Percentiles rank a stretch among this genome's conserved stretches.
These are phyloP conservation scores for Solanum neorickii DNA, from an alignment of 257 asterid genomes.

Conservation along the genomic window DNA sequence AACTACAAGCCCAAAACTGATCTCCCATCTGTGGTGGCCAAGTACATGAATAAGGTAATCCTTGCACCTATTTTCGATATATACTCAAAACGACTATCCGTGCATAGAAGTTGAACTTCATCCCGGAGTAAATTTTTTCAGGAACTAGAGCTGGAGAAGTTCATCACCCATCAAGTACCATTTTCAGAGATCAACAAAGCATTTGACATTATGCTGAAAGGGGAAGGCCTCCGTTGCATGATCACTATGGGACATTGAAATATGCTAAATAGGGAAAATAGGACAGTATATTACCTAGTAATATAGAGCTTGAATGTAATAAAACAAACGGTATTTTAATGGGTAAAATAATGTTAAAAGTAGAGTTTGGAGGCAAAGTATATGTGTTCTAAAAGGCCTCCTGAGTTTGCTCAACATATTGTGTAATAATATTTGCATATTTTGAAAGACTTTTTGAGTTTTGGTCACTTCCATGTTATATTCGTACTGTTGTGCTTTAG, in stretches of 20 bases:
- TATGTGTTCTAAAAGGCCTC: neutral
- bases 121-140: neutral
- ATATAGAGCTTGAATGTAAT: neutral
- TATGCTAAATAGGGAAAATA: neutral
- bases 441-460: neutral
- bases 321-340: neutral
- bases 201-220: slow-evolving; percentile 26
- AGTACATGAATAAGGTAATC: slow-evolving; percentile 60
- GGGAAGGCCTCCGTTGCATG: slow-evolving; percentile 30
- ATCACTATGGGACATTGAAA: slow-evolving; percentile 14
- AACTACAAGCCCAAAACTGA: slow-evolving; percentile 78
- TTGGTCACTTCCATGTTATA: neutral
- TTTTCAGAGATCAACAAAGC: slow-evolving; percentile 34
- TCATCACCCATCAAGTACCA: slow-evolving; percentile 23
- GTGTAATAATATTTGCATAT: neutral
- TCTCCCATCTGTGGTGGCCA: slow-evolving; percentile 58
- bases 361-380: neutral
- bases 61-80: neutral
- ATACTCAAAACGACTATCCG: neutral
- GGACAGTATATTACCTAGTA: neutral
- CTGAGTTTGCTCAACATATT: neutral
- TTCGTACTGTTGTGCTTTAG: neutral
- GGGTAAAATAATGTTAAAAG: neutral
- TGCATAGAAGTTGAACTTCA: neutral
- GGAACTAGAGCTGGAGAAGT: slow-evolving; percentile 36